phyloP scores from a whole-genome alignment of 176 grass and related monocot species.

The Alloteropsis semialata region DNA sequence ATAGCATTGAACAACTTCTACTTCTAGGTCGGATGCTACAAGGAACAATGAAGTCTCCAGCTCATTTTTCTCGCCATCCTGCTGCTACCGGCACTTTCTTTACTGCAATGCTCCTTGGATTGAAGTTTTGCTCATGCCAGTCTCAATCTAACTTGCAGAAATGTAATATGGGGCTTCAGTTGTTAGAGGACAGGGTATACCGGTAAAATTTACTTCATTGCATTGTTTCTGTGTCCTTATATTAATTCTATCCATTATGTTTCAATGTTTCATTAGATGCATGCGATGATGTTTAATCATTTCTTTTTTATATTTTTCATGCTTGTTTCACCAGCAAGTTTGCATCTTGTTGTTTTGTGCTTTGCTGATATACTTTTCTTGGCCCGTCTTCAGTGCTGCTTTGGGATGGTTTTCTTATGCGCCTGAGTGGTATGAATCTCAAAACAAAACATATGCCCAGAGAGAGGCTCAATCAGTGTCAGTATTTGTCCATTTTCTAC shows the following conservation, averaged over 20 bases:
- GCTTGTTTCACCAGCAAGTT: background rate
- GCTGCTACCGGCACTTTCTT: slow-evolving; percentile 94
- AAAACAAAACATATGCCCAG: slow-evolving; percentile 83
- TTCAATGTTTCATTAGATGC: slow-evolving; percentile 17
- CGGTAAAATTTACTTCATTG: slow-evolving; percentile 54
- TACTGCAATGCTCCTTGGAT: slow-evolving; percentile 87
- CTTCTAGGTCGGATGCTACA: slow-evolving; percentile 93
- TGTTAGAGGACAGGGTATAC: slow-evolving; percentile 94
- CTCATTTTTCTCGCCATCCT: slow-evolving; percentile 92
- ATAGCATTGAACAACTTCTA: slow-evolving; percentile 96
- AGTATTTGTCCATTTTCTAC: slow-evolving; percentile 83
- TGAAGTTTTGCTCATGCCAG: slow-evolving; percentile 96
- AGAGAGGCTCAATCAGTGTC: slow-evolving; percentile 97
- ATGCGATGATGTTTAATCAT: background rate
- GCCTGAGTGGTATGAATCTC: slow-evolving; percentile 93
- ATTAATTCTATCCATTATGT: slow-evolving; percentile 9
- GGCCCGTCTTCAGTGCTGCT: slow-evolving; percentile 58
- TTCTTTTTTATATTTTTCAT: background rate
- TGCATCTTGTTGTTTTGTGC: slow-evolving; percentile 22
- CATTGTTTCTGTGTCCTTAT: slow-evolving; percentile 16
- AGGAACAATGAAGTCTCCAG: slow-evolving; percentile 94
- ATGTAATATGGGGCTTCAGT: slow-evolving; percentile 86
- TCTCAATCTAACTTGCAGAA: slow-evolving; percentile 78
- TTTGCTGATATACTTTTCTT: slow-evolving; percentile 29
- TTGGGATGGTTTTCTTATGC: slow-evolving; percentile 98